These are phyloP conservation scores for Alisma plantagoaquatica DNA, from an alignment of 106 monocot species.

Conservation along the genomic window DNA sequence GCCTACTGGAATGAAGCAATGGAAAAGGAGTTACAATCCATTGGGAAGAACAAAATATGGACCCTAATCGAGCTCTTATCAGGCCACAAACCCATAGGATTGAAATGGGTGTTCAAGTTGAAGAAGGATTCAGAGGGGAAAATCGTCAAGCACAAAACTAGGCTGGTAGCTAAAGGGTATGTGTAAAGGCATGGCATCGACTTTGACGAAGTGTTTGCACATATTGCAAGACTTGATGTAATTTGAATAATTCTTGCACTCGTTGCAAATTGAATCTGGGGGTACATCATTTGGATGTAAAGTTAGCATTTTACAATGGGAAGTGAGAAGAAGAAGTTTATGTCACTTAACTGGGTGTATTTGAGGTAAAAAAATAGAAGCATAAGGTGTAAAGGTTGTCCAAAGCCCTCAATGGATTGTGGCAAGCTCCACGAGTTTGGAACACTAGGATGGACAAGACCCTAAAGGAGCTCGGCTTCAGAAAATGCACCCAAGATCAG, in stretches of 20 bases:
- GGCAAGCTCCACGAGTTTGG: conserved; percentile 2
- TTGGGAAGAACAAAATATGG: conserved; percentile 3
- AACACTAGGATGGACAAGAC: background rate
- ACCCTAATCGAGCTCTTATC: background rate
- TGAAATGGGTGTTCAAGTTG: conserved; percentile 7
- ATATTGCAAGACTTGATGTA: background rate
- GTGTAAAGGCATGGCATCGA: background rate
- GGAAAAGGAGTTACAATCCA: background rate
- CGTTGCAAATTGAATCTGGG: background rate
- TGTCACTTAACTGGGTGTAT: background rate
- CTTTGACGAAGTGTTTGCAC: conserved; percentile 1
- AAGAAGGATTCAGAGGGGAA: conserved; percentile 1
- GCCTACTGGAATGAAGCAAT: conserved; percentile 3
- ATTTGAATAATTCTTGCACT: background rate
- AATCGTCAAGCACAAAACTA: background rate
- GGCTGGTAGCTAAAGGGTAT: conserved; percentile 4
- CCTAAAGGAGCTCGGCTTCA: background rate
- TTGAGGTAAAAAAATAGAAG: background rate
- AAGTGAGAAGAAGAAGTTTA: background rate
- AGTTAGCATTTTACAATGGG: conserved; percentile 6
- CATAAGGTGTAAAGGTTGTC: background rate
- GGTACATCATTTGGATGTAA: conserved; percentile 4
- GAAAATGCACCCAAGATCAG: background rate
- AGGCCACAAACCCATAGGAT: background rate
- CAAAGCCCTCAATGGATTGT: conserved; percentile 7